Percentiles rank a stretch among this genome's conserved stretches.
These are phyloP conservation scores for Pseudogymnoascus sp. DNA, from an alignment of 2,329 filamentous ascomycete genomes.

Conservation along the genomic window DNA sequence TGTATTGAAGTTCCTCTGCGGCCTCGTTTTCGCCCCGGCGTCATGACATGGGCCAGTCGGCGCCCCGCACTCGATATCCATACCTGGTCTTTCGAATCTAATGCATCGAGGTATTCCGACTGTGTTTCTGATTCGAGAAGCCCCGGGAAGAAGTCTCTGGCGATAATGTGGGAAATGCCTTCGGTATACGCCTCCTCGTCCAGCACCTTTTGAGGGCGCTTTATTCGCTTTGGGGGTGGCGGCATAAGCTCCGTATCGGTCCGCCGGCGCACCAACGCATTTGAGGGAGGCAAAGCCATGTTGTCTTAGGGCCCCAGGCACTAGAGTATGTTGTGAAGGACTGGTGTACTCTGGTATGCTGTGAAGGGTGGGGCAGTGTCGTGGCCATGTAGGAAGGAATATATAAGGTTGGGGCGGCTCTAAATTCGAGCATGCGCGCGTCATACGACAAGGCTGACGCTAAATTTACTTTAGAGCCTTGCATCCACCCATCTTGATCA, in stretches of 20 bases:
- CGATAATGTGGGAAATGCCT: constrained; percentile 86
- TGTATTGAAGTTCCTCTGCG: constrained; percentile 27
- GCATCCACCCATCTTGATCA: background rate
- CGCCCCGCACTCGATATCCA: constrained; percentile 82
- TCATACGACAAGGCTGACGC: constrained; percentile 9
- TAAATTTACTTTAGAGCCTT: constrained; percentile 8
- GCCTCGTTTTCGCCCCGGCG: constrained; percentile 50
- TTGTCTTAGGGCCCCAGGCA: background rate
- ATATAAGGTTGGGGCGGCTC: background rate
- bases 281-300: constrained; percentile 32
- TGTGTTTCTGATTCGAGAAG: constrained; percentile 78
- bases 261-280: constrained; percentile 54
- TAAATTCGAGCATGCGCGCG: background rate
- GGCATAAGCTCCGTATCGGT: constrained; percentile 70
- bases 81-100: constrained; percentile 73
- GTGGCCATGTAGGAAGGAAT: background rate
- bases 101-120: constrained; percentile 83
- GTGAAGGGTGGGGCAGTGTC: background rate
- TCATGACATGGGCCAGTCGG: constrained; percentile 70
- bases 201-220: constrained; percentile 76
- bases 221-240: constrained; percentile 87
- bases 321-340: constrained; percentile 30
- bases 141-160: constrained; percentile 92
- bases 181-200: constrained; percentile 93
- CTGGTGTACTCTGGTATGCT: background rate